These are phyloP conservation scores for Vigna trinervia DNA, from an alignment of 306 rosid genomes.

Conservation along the genomic window DNA sequence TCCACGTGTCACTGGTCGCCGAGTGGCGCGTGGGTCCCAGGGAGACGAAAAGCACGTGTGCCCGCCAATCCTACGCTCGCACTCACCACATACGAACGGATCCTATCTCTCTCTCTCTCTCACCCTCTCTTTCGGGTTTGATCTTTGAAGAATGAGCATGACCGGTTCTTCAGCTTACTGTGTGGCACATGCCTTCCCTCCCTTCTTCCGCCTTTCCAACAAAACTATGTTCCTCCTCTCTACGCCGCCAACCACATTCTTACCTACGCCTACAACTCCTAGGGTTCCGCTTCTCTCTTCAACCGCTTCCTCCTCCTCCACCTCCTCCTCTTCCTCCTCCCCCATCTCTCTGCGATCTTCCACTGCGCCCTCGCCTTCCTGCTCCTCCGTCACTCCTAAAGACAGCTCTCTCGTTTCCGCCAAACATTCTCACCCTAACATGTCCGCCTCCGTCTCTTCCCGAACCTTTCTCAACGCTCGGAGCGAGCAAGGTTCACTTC, in stretches of 20 bases:
- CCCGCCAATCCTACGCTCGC: slow-evolving; percentile 30
- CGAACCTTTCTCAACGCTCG: slow-evolving; percentile 54
- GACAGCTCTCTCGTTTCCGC: slow-evolving; percentile 18
- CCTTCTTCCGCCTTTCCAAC: not conserved
- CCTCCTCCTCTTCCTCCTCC: not conserved
- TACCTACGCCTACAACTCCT: slow-evolving; percentile 20
- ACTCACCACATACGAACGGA: not conserved
- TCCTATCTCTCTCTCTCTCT: not conserved
- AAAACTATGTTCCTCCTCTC: slow-evolving; percentile 45
- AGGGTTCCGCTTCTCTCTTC: slow-evolving; percentile 44
- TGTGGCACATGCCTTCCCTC: slow-evolving; percentile 18
- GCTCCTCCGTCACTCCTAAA: slow-evolving; percentile 32
- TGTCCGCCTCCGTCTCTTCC: slow-evolving; percentile 47
- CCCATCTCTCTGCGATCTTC: slow-evolving; percentile 35
- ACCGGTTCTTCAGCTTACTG: slow-evolving; percentile 39
- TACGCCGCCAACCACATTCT: slow-evolving; percentile 48
- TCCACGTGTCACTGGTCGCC: slow-evolving; percentile 40
- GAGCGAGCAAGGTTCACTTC: slow-evolving; percentile 50
- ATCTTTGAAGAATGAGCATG: slow-evolving; percentile 8
- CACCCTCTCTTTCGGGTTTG: not conserved
- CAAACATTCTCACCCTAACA: slow-evolving; percentile 18
- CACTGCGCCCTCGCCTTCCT: slow-evolving; percentile 9
- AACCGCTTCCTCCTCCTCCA: not conserved
- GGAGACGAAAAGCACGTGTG: slow-evolving; percentile 35
- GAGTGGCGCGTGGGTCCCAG: slow-evolving; percentile 31